These are phyloP conservation scores for Ceriops tagal DNA, from an alignment of 345 rosid genomes.

Conservation along the genomic window DNA sequence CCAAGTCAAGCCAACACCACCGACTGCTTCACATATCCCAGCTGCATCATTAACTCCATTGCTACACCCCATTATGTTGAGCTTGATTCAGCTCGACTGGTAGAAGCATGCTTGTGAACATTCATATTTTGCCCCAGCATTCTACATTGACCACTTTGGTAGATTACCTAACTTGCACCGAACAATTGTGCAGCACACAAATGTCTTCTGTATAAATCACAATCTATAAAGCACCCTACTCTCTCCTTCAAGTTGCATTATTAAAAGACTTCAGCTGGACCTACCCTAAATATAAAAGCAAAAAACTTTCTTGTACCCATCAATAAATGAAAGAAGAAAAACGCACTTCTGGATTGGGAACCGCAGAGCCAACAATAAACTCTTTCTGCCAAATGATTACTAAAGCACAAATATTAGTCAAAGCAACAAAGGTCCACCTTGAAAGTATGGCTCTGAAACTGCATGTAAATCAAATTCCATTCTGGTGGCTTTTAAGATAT, in stretches of 20 bases:
- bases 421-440: constrained; percentile 17
- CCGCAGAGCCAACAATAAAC: too few relatives aligned
- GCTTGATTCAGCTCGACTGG: too few relatives aligned
- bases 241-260: too few relatives aligned
- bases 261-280: too few relatives aligned
- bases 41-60: too few relatives aligned
- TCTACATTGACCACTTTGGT: too few relatives aligned
- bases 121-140: not conserved
- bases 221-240: not conserved
- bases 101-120: not conserved
- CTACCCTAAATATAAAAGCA: too few relatives aligned
- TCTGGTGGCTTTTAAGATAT: constrained; percentile 43
- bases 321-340: too few relatives aligned
- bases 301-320: too few relatives aligned
- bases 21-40: not conserved
- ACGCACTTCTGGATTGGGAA: too few relatives aligned
- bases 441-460: constrained; percentile 10
- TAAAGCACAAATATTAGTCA: not conserved
- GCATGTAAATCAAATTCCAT: constrained; percentile 35
- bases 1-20: not conserved
- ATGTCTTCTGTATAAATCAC: not conserved
- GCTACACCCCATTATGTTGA: too few relatives aligned
- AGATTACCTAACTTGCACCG: not conserved
- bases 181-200: not conserved
- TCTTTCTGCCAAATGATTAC: not conserved